phyloP scores from a whole-genome alignment of 208 protist genomes.

The Leishmania aethiopica region DNA sequence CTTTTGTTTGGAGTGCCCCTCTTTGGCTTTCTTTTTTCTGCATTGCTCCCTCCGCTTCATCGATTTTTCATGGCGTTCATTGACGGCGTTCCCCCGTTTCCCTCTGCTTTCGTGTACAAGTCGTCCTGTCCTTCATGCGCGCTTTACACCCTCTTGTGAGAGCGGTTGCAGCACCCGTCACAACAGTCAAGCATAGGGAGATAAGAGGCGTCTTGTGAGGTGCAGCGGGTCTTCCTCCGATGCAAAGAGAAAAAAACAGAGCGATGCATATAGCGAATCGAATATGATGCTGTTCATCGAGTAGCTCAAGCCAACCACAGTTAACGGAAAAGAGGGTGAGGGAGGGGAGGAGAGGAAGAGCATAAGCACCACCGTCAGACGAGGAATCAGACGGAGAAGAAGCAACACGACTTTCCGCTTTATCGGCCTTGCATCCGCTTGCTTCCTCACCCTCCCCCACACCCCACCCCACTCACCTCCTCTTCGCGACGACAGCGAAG shows the following conservation, averaged over 20 bases:
- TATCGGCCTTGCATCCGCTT: neutral
- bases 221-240: neutral
- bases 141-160: conserved; percentile 5
- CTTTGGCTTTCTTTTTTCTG: neutral
- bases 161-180: neutral
- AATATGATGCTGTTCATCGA: neutral
- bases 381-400: neutral
- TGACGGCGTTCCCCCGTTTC: neutral
- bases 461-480: neutral
- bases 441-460: neutral
- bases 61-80: neutral
- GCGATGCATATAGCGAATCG: neutral
- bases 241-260: neutral
- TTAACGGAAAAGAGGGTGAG: conserved; percentile 1
- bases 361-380: neutral
- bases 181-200: neutral
- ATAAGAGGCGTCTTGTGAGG: neutral
- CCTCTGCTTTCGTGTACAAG: neutral
- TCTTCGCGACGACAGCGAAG: neutral
- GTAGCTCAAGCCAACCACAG: neutral
- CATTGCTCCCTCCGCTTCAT: neutral
- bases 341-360: neutral
- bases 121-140: neutral
- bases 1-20: neutral
- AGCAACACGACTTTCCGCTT: neutral